These are phyloP conservation scores for Globisporangium recalcitrans DNA, from an alignment of 352 stramenopile species.

Conservation along the genomic window DNA sequence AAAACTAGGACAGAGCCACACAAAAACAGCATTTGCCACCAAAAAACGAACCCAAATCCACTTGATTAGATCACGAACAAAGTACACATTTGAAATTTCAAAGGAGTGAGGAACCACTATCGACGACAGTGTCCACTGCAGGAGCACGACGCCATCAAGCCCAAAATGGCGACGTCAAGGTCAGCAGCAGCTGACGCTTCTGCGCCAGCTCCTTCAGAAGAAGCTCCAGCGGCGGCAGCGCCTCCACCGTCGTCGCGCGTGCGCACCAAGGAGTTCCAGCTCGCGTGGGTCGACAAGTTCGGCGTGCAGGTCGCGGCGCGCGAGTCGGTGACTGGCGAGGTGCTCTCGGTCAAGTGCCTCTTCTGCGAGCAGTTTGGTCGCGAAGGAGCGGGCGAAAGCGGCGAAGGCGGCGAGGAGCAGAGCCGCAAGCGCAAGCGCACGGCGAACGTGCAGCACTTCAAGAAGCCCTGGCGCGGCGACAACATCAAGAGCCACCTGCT, in stretches of 20 bases:
- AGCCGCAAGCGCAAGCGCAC: conserved; percentile 15
- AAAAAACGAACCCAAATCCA: neutral
- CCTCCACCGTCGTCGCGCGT: neutral
- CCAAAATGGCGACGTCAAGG: too few relatives aligned
- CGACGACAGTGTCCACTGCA: too few relatives aligned
- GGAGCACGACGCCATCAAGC: neutral
- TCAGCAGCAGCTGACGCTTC: too few relatives aligned
- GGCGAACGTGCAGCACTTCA: conserved; percentile 15
- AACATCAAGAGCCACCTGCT: conserved; percentile 15
- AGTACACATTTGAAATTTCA: too few relatives aligned
- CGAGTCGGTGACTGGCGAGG: conserved; percentile 4
- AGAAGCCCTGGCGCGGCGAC: conserved; percentile 15
- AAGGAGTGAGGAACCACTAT: too few relatives aligned
- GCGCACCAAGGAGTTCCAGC: conserved; percentile 12
- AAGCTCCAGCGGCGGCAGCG: neutral
- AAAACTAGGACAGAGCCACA: too few relatives aligned
- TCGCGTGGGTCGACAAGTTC: conserved; percentile 8
- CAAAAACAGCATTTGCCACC: neutral
- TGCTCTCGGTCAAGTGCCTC: conserved; percentile 13
- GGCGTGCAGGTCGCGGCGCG: conserved; percentile 12
- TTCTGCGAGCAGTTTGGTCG: conserved; percentile 14
- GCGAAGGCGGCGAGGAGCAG: neutral
- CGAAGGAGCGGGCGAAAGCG: neutral
- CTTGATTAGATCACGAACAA: neutral
- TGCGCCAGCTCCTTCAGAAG: neutral